phyloP scores from a whole-genome alignment of 2,329 filamentous ascomycete genomes.

The Atkinsonella texensis region DNA sequence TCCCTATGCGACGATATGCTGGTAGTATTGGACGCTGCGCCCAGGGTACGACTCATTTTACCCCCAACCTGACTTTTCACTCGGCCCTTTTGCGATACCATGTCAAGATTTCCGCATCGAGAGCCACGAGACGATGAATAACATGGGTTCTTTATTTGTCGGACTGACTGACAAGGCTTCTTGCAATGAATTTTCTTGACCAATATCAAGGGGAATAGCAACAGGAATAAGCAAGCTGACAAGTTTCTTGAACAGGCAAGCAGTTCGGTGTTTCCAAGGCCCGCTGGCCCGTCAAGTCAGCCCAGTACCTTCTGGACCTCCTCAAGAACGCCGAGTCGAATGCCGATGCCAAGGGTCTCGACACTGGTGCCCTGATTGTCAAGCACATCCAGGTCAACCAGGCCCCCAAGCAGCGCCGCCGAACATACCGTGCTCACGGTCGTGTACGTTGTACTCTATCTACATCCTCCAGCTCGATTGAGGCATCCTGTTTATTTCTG shows the following conservation, averaged over 20 bases:
- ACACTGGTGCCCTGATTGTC: constrained; percentile 93
- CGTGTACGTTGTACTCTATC: constrained; percentile 58
- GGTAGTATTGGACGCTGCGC: constrained; percentile 90
- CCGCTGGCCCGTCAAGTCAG: constrained; percentile 98
- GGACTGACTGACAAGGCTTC: background rate
- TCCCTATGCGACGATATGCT: constrained; percentile 96
- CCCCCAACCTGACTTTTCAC: background rate
- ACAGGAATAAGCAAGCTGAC: constrained; percentile 14
- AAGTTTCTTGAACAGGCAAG: constrained; percentile 59
- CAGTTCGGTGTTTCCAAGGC: constrained; percentile 96
- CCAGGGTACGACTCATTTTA: constrained; percentile 67
- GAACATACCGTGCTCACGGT: constrained; percentile 99
- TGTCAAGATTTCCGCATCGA: background rate
- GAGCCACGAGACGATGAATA: background rate
- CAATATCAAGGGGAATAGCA: no score
- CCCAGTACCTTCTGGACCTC: constrained; percentile 93
- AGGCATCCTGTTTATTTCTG: background rate
- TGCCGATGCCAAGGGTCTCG: constrained; percentile 91
- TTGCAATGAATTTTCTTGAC: background rate
- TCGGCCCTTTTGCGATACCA: background rate
- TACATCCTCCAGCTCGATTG: background rate
- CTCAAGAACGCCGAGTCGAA: constrained; percentile 97
- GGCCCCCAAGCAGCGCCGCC: constrained; percentile 96
- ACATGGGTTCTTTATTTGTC: background rate
- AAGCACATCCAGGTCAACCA: constrained; percentile 99